phyloP scores from a whole-genome alignment of 2,329 filamentous ascomycete species.

The Fusarium luffae region DNA sequence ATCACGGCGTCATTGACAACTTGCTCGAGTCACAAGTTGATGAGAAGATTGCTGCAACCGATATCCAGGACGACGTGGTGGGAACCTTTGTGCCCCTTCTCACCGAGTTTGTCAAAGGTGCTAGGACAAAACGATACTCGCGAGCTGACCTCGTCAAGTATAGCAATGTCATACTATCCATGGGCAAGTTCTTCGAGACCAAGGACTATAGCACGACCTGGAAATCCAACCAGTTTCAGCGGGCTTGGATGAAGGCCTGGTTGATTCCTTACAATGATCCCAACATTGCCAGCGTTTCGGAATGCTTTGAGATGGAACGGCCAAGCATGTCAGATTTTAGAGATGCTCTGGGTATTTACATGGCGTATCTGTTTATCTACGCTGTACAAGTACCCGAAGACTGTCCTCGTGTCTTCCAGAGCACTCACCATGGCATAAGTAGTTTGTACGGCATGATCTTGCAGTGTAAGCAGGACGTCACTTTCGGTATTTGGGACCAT shows the following conservation, averaged over 20 bases:
- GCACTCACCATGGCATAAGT: slow-evolving; percentile 37
- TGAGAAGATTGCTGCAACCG: slow-evolving; percentile 29
- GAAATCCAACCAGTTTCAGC: slow-evolving; percentile 12
- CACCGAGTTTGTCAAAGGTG: slow-evolving; percentile 34
- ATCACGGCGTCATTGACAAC: slow-evolving; percentile 35
- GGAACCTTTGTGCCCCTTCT: slow-evolving; percentile 28
- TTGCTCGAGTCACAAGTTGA: slow-evolving; percentile 33
- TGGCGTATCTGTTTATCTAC: slow-evolving; percentile 36
- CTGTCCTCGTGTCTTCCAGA: slow-evolving; percentile 36
- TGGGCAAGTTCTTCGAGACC: slow-evolving; percentile 36
- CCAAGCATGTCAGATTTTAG: slow-evolving; percentile 30
- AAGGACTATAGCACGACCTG: slow-evolving; percentile 34
- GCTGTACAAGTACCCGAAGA: slow-evolving; percentile 28
- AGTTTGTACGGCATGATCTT: slow-evolving; percentile 33
- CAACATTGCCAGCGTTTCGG: slow-evolving; percentile 21
- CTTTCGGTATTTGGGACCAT: slow-evolving; percentile 39
- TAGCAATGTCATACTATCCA: slow-evolving; percentile 30
- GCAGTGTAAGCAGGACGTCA: slow-evolving; percentile 31
- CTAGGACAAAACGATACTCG: slow-evolving; percentile 25
- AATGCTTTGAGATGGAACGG: slow-evolving; percentile 33
- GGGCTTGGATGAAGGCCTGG: slow-evolving; percentile 29
- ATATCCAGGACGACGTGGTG: slow-evolving; percentile 19
- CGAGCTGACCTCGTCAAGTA: slow-evolving; percentile 32
- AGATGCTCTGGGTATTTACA: slow-evolving; percentile 25
- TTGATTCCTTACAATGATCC: slow-evolving; percentile 23